A percentile compares a stretch with the other conserved stretches of the same genome.
These are phyloP conservation scores for Cardiospermum halicacabum DNA, from an alignment of 345 rosid species.

Conservation along the genomic window DNA sequence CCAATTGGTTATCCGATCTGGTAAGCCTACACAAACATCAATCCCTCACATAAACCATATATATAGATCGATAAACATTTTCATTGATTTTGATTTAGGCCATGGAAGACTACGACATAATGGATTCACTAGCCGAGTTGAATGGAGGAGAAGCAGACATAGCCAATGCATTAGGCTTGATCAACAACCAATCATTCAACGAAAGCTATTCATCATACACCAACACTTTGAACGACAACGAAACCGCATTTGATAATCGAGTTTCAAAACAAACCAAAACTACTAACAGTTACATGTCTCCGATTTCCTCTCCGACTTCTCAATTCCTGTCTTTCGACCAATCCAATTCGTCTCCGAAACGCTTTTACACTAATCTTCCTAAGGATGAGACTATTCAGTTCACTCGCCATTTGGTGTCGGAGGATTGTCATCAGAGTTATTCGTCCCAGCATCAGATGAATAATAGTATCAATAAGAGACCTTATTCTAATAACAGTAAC, in stretches of 20 bases:
- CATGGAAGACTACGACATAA: slow-evolving; percentile 38
- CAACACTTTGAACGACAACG: slow-evolving; percentile 16
- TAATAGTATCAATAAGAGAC: slow-evolving; percentile 11
- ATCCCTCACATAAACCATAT: too few relatives aligned
- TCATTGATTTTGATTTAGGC: slow-evolving; percentile 21
- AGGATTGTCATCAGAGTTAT: slow-evolving; percentile 15
- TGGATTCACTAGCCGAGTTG: slow-evolving; percentile 26
- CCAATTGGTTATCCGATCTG: too few relatives aligned
- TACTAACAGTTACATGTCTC: slow-evolving; percentile 5
- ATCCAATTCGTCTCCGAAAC: slow-evolving; percentile 11
- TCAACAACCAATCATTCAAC: slow-evolving; percentile 22
- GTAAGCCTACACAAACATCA: too few relatives aligned
- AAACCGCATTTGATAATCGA: slow-evolving; percentile 12
- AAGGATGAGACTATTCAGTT: slow-evolving; percentile 24
- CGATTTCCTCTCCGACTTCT: slow-evolving; percentile 16
- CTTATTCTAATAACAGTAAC: slow-evolving; percentile 1
- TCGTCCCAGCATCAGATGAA: slow-evolving; percentile 9
- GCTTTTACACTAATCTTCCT: slow-evolving; percentile 16
- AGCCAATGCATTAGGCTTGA: slow-evolving; percentile 9
- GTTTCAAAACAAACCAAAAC: slow-evolving; percentile 28
- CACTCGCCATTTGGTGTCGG: not conserved
- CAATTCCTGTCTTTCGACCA: slow-evolving; percentile 30
- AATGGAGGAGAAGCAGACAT: slow-evolving; percentile 18
- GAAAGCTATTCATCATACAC: slow-evolving; percentile 27
- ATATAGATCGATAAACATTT: too few relatives aligned